These are phyloP conservation scores for Plasmopara muralis DNA, from an alignment of 352 stramenopile genomes.

Conservation along the genomic window DNA sequence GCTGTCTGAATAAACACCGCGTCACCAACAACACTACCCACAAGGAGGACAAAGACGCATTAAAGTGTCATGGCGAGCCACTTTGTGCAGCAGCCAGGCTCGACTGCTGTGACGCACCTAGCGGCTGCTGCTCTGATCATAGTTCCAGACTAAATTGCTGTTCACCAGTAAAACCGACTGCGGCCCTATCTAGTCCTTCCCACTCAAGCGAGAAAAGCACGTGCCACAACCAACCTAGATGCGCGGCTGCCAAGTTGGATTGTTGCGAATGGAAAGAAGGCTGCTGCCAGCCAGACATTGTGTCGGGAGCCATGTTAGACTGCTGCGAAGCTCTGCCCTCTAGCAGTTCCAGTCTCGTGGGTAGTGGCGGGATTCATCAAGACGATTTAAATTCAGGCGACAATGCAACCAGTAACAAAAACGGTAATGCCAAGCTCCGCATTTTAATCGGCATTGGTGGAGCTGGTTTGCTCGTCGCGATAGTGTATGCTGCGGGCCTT, in stretches of 20 bases:
- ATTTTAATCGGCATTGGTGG: constrained; percentile 39
- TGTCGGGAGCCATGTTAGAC: constrained; percentile 26
- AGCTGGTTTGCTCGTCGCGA: constrained; percentile 28
- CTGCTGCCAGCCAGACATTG: constrained; percentile 36
- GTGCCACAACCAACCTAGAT: constrained; percentile 39
- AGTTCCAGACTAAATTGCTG: constrained; percentile 41
- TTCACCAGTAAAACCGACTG: constrained; percentile 7
- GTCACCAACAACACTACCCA: constrained; percentile 22
- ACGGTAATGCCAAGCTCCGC: constrained; percentile 12
- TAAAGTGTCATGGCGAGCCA: constrained; percentile 34
- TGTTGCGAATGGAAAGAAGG: constrained; percentile 37
- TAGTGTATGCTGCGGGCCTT: constrained; percentile 40
- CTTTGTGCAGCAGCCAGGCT: constrained; percentile 34
- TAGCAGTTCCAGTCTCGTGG: constrained; percentile 1
- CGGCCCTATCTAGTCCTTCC: constrained; percentile 3
- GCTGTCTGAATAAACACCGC: constrained; percentile 56
- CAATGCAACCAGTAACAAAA: constrained; percentile 8
- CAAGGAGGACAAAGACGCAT: constrained; percentile 21
- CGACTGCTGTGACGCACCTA: constrained; percentile 35
- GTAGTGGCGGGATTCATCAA: too few species aligned
- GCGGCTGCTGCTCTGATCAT: constrained; percentile 39
- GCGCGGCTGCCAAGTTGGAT: constrained; percentile 33
- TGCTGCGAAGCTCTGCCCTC: constrained; percentile 27
- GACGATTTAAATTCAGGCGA: constrained; percentile 9
- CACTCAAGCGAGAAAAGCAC: constrained; percentile 7